Evolutionary conservation across 2,329 filamentous ascomycete genomes (phyloP), one percentile per base, ranked within the genome.

Genomic region (Aspergillus intermedius): DNA sequence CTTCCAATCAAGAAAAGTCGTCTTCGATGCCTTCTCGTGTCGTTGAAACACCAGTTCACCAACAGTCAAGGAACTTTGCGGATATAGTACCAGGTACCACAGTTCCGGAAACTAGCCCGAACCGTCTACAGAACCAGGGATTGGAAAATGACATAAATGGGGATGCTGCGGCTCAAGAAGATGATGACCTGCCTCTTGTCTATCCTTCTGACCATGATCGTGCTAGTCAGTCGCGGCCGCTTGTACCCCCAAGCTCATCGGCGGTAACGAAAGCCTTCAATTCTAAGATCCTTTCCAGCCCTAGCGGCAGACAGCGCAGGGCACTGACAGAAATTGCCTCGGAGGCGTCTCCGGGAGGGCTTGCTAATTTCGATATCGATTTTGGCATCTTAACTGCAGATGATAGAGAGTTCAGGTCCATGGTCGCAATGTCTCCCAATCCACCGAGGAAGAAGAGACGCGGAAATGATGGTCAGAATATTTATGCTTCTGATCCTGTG

Each of bases 241-340:
- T 49, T 34, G 53, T 49, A 30, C 49, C 44, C 44, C 53, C 48
- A 45, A 62, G 48, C 49, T 58, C 62, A 22, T 61, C 61, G 0
- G 60, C 64, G 4, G 45, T 60, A 13, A 68, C 61, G 40, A 52
- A 17, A n/a, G 41, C 56, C 8, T 46, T 45, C 4, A 55, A 59
- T 22, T 55, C 62, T 4, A 63, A 62, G 25, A 61, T 67, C 5
- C 51, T 70, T 12, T 72, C 69, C 2, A 74, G 67, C 49, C 70
- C 65, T 30, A 68, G 62, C 47, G 65, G 64, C 42, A 61, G 64
- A 25, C 64, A 64, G 45, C 66, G 68, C 39, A 62, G 65, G 46
- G 60, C 62, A 44, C 58, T 73, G 46, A 67, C 70, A 10, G 66
- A 72, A 25, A 73, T 75, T 54, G 70, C 70, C 21, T 61, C 66